Conservation (phyloP, 108 stramenopile genomes). For the Aurantiochytrium sp. region DNA sequence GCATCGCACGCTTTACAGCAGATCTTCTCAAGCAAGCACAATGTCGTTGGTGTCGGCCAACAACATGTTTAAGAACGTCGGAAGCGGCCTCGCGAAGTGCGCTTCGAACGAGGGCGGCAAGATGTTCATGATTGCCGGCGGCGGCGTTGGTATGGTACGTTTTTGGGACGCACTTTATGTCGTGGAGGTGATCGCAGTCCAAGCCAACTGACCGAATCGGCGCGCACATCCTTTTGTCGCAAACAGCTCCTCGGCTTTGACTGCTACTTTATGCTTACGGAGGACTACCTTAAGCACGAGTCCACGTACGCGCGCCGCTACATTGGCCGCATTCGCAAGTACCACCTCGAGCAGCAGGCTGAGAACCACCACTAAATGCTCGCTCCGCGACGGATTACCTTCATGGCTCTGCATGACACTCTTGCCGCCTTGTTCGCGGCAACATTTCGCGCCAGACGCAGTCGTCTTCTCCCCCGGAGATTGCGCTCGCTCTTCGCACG, state of each 20-base stretch:
- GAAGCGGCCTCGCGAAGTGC: not conserved
- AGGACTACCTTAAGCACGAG: conserved; percentile 18
- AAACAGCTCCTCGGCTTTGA: not conserved
- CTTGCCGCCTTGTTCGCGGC: no score
- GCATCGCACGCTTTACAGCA: no score
- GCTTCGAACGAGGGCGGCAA: not conserved
- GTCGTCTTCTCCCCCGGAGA: no score
- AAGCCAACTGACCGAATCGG: no score
- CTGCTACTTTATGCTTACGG: not conserved
- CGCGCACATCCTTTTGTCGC: no score
- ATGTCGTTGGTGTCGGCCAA: not conserved
- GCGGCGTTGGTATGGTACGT: not conserved
- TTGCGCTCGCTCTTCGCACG: no score
- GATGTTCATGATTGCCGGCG: not conserved
- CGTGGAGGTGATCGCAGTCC: not conserved
- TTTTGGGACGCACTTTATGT: not conserved
- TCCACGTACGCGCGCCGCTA: conserved; percentile 26
- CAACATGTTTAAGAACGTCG: not conserved
- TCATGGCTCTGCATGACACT: no score
- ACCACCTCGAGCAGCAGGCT: conserved; percentile 31
- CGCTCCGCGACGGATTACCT: no score
- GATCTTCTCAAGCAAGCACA: not conserved
- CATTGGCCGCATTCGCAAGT: conserved; percentile 13
- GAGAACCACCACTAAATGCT: not conserved
- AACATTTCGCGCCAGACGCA: no score